Conservation (phyloP, 2,329 filamentous ascomycete genomes). For the Paramyrothecium roridum region DNA sequence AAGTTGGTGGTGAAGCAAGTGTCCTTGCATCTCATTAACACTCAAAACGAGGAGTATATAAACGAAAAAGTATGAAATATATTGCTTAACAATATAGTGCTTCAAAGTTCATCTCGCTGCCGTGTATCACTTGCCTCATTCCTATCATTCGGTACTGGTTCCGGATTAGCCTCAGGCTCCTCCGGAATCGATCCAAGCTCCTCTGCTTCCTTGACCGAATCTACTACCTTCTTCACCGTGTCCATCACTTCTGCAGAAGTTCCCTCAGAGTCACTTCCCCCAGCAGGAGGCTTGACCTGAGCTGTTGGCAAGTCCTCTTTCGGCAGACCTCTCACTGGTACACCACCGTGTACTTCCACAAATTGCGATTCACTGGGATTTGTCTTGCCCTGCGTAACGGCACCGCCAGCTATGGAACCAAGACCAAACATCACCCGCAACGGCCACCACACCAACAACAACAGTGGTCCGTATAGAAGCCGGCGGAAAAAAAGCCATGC, state of each 20-base stretch:
- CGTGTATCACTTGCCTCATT: conserved; percentile 24
- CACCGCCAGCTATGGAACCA: conserved; percentile 52
- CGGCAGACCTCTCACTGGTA: conserved; percentile 29
- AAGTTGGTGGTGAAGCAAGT: too few relatives aligned
- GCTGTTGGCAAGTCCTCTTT: conserved; percentile 46
- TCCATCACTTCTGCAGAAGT: conserved; percentile 43
- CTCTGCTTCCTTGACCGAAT: conserved; percentile 34
- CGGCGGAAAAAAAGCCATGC: conserved; percentile 84
- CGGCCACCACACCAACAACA: conserved; percentile 86
- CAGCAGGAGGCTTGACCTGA: conserved; percentile 33
- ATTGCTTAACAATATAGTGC: too few relatives aligned
- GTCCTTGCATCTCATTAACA: too few relatives aligned
- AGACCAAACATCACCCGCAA: conserved; percentile 64
- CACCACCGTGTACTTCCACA: conserved; percentile 21
- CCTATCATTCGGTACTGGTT: conserved; percentile 17
- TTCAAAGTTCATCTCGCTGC: conserved; percentile 35
- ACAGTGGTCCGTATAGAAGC: conserved; percentile 82
- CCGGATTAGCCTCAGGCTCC: conserved; percentile 7
- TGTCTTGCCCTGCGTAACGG: conserved; percentile 37
- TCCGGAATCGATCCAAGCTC: conserved; percentile 18
- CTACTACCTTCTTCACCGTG: conserved; percentile 53
- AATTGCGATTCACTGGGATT: conserved; percentile 17
- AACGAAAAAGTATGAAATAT: too few relatives aligned
- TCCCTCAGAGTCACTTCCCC: conserved; percentile 12
- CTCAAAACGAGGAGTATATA: too few relatives aligned